Percentiles rank a stretch among this genome's conserved stretches.
Evolutionary conservation across 257 asterid species (phyloP).

Genomic region (Solanum piurae): DNA sequence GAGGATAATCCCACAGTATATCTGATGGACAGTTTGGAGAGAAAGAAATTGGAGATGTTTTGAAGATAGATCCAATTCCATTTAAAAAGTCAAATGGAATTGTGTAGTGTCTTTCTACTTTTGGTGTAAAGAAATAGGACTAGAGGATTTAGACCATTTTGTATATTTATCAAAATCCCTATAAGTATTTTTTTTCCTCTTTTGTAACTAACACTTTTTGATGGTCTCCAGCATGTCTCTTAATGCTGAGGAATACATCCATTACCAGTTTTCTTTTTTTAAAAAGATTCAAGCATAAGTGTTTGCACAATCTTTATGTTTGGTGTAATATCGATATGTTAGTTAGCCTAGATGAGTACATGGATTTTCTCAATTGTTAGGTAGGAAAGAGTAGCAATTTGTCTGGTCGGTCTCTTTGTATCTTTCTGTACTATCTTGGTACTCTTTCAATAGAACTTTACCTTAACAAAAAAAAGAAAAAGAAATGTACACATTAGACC

Average conservation of each 20-base stretch:
- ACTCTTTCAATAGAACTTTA: neutral
- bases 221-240: neutral
- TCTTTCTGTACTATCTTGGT: neutral
- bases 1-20: neutral
- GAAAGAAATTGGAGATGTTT: neutral
- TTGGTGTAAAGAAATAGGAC: neutral
- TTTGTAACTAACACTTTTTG: too few species aligned
- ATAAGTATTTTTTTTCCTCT: neutral
- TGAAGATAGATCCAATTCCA: neutral
- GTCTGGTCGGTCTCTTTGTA: neutral
- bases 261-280: neutral
- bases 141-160: neutral
- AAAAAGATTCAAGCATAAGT: neutral
- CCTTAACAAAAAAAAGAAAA: neutral
- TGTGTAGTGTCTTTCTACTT: neutral
- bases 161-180: neutral
- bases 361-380: neutral
- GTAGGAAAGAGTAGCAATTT: neutral
- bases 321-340: neutral
- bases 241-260: neutral
- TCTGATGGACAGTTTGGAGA: neutral
- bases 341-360: neutral
- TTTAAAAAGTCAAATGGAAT: neutral
- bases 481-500: neutral
- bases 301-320: neutral